Evolutionary conservation across 148 eudicot genomes (phyloP), one percentile per base, ranked within the genome.

Genomic region (Arbutus unedo): DNA sequence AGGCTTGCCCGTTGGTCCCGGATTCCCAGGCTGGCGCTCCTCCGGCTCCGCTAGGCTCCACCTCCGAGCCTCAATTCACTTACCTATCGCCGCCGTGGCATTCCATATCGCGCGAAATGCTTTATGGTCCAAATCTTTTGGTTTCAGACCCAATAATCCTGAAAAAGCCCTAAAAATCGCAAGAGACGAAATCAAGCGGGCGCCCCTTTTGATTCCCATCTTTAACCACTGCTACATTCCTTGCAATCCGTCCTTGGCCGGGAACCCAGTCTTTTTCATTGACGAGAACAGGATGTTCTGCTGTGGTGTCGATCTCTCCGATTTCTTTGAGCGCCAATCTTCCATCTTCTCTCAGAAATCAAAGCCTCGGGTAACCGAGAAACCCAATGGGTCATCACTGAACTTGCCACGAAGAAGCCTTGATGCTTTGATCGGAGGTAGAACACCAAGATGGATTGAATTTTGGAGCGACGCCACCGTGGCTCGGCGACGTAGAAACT

Each of bases 11-110:
- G 25, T 90, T 45, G 99, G 98, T 19, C 90, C 97, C 9, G 98
- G 99, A 0, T 94, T 96, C 75, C 99, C 98, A 0, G 94, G 94
- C 82, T 96, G 98, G 98, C 90, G 97, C 4, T 87, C 97, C 0
- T 6, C 93, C 21, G 92, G 95, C 48, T 73, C 90, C 10, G 84
- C 89, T 13, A 87, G 98, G 50, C 90, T 67, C 4, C 97, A 93
- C 2, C 91, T 96, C 57, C 90, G 91, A 1, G 89, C 95, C 38
- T 84, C 92, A 18, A 84, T 96, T 21, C 88, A 92, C 76, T 89
- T 96, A 38, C 99, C 99, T 0, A 87, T 93, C 44, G 99, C 98
- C 6, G 91, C 97, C 2, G 84, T 94, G 31, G 89, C 97, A 0
- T 89, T 94, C 78, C 98, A 94, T 76, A 88, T 96, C 71, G 94